Percentiles rank a stretch among this genome's conserved stretches.
These are phyloP conservation scores for Claviceps paspali DNA, from an alignment of 2,329 filamentous ascomycete genomes.

Conservation along the genomic window DNA sequence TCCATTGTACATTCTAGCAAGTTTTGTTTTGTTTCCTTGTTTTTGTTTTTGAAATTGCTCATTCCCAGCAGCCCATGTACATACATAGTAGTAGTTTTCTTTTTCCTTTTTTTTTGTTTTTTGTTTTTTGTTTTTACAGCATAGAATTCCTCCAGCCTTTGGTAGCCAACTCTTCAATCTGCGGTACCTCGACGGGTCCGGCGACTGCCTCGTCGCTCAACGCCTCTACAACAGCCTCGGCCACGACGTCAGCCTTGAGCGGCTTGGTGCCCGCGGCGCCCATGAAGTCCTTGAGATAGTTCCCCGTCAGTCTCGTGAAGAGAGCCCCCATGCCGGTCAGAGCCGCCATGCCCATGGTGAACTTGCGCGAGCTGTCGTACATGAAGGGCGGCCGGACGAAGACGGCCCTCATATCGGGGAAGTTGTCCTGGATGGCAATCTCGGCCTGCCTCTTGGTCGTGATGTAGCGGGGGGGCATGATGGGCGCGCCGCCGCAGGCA, in stretches of 20 bases:
- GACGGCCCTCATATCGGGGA: constrained; percentile 61
- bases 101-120: too few relatives aligned
- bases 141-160: constrained; percentile 83
- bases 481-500: constrained; percentile 69
- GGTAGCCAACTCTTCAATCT: constrained; percentile 69
- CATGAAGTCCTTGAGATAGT: constrained; percentile 59
- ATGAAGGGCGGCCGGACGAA: constrained; percentile 80
- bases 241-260: constrained; percentile 72
- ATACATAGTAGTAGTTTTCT: too few relatives aligned
- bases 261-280: constrained; percentile 77
- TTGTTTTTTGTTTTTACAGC: too few relatives aligned
- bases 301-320: constrained; percentile 64
- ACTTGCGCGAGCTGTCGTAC: constrained; percentile 67
- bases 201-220: constrained; percentile 56
- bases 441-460: constrained; percentile 87
- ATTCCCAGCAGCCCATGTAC: neutral
- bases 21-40: constrained; percentile 2
- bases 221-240: constrained; percentile 79
- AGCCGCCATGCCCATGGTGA: constrained; percentile 76
- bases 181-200: constrained; percentile 61
- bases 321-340: constrained; percentile 58
- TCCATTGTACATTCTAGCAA: constrained; percentile 20
- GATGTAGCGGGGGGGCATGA: constrained; percentile 76
- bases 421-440: constrained; percentile 52
- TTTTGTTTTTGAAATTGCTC: neutral